Evolutionary conservation across 805 yeast genomes (phyloP), one percentile per base, ranked within the genome.

Genomic region (Monosporozyma aerobia): DNA sequence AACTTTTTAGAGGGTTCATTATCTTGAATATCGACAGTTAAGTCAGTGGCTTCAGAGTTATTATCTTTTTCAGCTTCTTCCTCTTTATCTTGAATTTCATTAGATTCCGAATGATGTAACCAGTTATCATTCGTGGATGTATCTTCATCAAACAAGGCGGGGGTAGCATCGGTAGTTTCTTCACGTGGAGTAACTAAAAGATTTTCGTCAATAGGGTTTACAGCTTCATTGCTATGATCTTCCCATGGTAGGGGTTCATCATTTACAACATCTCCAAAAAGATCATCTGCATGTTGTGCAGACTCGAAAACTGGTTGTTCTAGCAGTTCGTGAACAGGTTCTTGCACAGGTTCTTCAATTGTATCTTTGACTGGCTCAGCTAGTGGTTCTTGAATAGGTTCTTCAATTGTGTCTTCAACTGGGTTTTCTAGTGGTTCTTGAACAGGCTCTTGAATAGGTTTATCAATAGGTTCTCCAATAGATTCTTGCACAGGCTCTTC

Each of bases 1-100:
- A 74, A 65, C 46, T 56, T 68, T 50, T 35, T 64, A 8, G 45
- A 22, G 23, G 45, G 11, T 23, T 22, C 30, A 11, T 23, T 23
- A 13, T 3, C 14, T 23, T 13, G n/a, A 23, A 19, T 14, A 2
- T 19, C 27, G 5, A 3, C 10, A 3, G 4, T 3, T 5, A 9
- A 10, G 3, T 23, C 29, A 67, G 43, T 23, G 3, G 22, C 30
- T 14, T 11, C 19, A 23, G 41, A 29, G 3, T 22, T 29, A 11
- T n/a, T 41, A 9, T 44, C 45, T 19, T 35, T 22, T 4, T 11
- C 14, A 14, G 46, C 48, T n/a, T 14, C 19, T 6, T 41, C 32
- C 23, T 32, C 47, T 11, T 16, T 9, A 3, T 7, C 19, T 30
- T 13, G 13, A 41, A n/a, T 5, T 19, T 22, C 50, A 39, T 48